A percentile compares a stretch with the other conserved stretches of the same genome.
Evolutionary conservation across 2,329 filamentous ascomycete genomes (phyloP).

Genomic region (Hyphodiscus sp.): DNA sequence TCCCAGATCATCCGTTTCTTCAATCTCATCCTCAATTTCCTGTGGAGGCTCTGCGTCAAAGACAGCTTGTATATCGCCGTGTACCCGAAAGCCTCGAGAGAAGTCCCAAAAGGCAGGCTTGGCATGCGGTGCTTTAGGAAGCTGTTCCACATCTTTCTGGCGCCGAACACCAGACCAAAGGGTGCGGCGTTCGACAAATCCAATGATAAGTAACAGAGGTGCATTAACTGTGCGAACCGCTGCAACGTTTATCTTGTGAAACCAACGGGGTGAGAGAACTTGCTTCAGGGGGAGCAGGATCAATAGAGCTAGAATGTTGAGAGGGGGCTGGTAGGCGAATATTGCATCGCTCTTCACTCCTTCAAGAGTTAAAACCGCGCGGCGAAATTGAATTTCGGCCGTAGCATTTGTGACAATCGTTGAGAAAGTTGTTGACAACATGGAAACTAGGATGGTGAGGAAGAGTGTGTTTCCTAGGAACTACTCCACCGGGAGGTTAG

Average conservation of each 20-base stretch:
- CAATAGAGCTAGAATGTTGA: constrained; percentile 73
- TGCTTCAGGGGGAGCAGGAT: constrained; percentile 72
- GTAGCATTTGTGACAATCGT: constrained; percentile 70
- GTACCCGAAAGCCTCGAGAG: constrained; percentile 24
- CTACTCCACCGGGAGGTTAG: too few relatives aligned
- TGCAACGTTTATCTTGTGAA: constrained; percentile 82
- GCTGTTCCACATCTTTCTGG: constrained; percentile 19
- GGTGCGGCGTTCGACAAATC: constrained; percentile 60
- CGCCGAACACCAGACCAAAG: constrained; percentile 45
- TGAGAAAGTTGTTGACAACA: constrained; percentile 78
- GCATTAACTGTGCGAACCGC: constrained; percentile 69
- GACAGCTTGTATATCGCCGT: constrained; percentile 28
- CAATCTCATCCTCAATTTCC: constrained; percentile 20
- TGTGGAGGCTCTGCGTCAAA: constrained; percentile 27
- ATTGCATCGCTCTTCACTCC: constrained; percentile 80
- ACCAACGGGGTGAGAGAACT: constrained; percentile 73
- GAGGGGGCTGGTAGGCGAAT: constrained; percentile 56
- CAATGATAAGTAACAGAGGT: constrained; percentile 66
- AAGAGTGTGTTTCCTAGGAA: constrained; percentile 85
- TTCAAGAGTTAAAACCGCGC: constrained; percentile 75
- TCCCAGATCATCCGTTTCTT: constrained; percentile 14
- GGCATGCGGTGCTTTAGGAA: constrained; percentile 10
- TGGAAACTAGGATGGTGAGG: constrained; percentile 82
- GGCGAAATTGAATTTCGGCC: constrained; percentile 77
- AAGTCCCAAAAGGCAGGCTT: constrained; percentile 24